These are phyloP conservation scores for Nicotiana tabacum DNA, from an alignment of 257 asterid genomes.

Conservation along the genomic window DNA sequence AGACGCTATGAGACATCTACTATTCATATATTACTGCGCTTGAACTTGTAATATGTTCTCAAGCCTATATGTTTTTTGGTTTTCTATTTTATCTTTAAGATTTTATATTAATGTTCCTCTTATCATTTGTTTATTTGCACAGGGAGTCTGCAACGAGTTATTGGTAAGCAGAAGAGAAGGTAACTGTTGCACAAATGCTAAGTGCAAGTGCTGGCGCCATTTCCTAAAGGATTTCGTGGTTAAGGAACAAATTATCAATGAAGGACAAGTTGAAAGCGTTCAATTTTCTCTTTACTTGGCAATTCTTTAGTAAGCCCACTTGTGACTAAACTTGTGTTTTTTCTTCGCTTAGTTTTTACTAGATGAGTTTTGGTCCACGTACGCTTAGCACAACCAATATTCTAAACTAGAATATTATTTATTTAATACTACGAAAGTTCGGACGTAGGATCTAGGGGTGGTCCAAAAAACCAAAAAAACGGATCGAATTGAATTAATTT, in stretches of 20 bases:
- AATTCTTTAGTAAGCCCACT: not conserved
- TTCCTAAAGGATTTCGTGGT: not conserved
- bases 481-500: too few relatives aligned
- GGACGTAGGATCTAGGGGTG: too few relatives aligned
- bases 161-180: not conserved
- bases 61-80: not conserved
- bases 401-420: too few relatives aligned
- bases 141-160: not conserved
- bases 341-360: too few relatives aligned
- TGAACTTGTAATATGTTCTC: too few relatives aligned
- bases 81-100: not conserved
- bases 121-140: not conserved
- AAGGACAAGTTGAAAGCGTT: not conserved
- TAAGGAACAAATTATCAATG: not conserved
- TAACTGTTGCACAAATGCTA: not conserved
- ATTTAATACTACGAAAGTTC: too few relatives aligned
- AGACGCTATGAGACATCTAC: too few relatives aligned
- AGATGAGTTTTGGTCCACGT: not conserved
- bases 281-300: not conserved
- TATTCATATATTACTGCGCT: too few relatives aligned
- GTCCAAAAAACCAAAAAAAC: too few relatives aligned
- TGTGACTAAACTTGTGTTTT: too few relatives aligned
- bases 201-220: not conserved
- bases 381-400: too few relatives aligned
- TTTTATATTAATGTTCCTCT: not conserved